Evolutionary conservation across 2,329 filamentous ascomycete species (phyloP), one percentile per base, ranked within the genome.

Genomic region (Hypoxylon sp.): DNA sequence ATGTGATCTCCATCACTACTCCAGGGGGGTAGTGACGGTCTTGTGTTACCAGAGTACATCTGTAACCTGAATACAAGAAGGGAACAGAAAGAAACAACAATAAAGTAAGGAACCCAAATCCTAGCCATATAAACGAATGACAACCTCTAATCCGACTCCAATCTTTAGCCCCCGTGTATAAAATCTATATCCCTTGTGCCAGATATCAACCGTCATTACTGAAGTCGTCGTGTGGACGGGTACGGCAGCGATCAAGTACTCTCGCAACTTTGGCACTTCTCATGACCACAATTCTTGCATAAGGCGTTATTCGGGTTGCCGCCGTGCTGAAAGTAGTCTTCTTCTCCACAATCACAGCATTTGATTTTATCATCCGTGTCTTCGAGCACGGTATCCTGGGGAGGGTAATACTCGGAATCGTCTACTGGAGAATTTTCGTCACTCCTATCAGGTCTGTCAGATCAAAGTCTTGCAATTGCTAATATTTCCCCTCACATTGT

Each of bases 271-370:
- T 3, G 1, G 14, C 67, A 68, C 24, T n/a, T 13, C 8, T 5
- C 13, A 9, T 70, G 72, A 3, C 4, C 24, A 42, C 74, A 75
- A 0, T n/a, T 0, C 9, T 52, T 51, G 57, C 74, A 75, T 5
- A 19, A 5, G 3, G 67, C 58, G 0, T 63, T 31, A 1, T 55
- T 42, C 35, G 55, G 46, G 33, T 57, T 4, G 11, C 2, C 46
- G 8, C 5, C 37, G 26, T 73, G 64, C 10, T 52, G 17, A 46
- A 76, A 76, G 3, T 70, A 33, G n/a, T 52, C 62, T 2, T 13
- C 19, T 6, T 60, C 1, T 0, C 8, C 0, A n/a, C 74, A 76
- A 0, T 59, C 55, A 4, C 26, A 66, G 51, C 74, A 76, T 2
- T 0, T 42, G 10, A 70, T 67, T 10, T 31, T 26, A 0, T 44